Evolutionary conservation across 2,329 filamentous ascomycete species (phyloP).

Genomic region (Diaporthe aspalathi): DNA sequence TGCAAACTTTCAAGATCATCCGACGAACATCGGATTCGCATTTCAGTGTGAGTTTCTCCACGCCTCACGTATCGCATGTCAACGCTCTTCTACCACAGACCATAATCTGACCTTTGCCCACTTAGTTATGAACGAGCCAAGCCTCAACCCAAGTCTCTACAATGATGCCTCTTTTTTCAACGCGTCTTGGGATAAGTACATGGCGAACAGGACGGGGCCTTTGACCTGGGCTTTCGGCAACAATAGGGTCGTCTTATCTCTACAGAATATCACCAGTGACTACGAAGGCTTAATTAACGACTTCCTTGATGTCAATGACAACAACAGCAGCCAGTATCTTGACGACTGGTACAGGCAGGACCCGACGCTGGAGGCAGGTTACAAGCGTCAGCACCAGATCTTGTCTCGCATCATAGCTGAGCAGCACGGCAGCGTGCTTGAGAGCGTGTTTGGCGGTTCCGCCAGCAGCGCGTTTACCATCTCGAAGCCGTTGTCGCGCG

Average conservation of each 20-base stretch:
- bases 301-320: slow-evolving; percentile 4
- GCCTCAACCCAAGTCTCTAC: slow-evolving; percentile 2
- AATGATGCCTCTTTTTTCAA: slow-evolving; percentile 32
- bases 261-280: slow-evolving; percentile 39
- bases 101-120: not conserved
- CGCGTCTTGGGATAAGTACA: slow-evolving; percentile 40
- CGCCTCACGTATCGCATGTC: not conserved
- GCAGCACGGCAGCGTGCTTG: slow-evolving; percentile 51
- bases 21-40: slow-evolving; percentile 45
- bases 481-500: slow-evolving; percentile 46
- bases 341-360: slow-evolving; percentile 31
- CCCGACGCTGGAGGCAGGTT: slow-evolving; percentile 39
- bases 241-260: slow-evolving; percentile 42
- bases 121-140: slow-evolving; percentile 6
- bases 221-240: slow-evolving; percentile 43
- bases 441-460: slow-evolving; percentile 45
- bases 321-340: not conserved
- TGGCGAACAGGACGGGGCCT: slow-evolving; percentile 43
- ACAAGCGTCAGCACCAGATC: slow-evolving; percentile 40
- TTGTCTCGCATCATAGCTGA: slow-evolving; percentile 36
- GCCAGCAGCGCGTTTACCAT: slow-evolving; percentile 40
- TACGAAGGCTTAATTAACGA: slow-evolving; percentile 34
- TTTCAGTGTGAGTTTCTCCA: slow-evolving; percentile 42
- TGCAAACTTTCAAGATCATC: slow-evolving; percentile 62
- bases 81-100: not conserved